Evolutionary conservation across 2,329 filamentous ascomycete genomes (phyloP).

Genomic region (Sclerotinia subarctica): DNA sequence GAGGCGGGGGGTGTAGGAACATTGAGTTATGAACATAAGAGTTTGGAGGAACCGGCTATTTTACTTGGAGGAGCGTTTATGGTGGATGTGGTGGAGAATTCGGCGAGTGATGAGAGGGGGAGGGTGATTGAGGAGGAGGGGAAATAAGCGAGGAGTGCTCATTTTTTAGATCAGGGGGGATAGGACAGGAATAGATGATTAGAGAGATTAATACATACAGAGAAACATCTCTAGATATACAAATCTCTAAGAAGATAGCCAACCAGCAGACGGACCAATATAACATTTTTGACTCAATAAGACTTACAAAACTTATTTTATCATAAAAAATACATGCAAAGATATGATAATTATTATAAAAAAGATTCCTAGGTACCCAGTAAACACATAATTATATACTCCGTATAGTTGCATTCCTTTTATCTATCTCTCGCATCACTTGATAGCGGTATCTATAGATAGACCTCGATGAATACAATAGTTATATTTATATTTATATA

Average conservation of each 20-base stretch:
- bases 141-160: background rate
- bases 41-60: constrained; percentile 73
- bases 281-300: too few relatives aligned
- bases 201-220: background rate
- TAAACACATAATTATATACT: too few relatives aligned
- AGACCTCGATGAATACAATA: too few relatives aligned
- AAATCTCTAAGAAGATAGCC: background rate
- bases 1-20: constrained; percentile 85
- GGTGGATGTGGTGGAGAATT: constrained; percentile 34
- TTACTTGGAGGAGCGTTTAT: constrained; percentile 64
- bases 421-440: too few relatives aligned
- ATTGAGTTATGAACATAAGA: constrained; percentile 79
- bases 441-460: too few relatives aligned
- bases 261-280: too few relatives aligned
- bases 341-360: too few relatives aligned
- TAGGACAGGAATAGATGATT: background rate
- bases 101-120: constrained; percentile 20
- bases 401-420: too few relatives aligned
- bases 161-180: background rate
- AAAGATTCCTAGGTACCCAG: too few relatives aligned
- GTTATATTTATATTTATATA: too few relatives aligned
- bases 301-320: too few relatives aligned
- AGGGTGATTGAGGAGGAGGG: constrained; percentile 5
- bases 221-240: background rate
- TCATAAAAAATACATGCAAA: too few relatives aligned